phyloP scores from a whole-genome alignment of 345 rosid genomes.

The Noccaea bulbosa region DNA sequence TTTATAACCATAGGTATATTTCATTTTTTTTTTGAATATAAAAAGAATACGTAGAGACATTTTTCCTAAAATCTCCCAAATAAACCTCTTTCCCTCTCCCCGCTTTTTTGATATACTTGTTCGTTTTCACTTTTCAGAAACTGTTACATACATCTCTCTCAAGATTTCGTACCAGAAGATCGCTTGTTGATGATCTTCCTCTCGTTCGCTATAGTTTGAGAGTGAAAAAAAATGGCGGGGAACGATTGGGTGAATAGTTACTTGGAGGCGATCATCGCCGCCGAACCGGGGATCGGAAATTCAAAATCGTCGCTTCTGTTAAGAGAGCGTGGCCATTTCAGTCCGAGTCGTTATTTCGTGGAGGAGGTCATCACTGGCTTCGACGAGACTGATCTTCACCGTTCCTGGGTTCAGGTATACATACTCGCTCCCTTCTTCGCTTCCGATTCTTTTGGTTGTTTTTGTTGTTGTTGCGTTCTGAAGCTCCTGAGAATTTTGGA shows the following conservation, averaged over 20 bases:
- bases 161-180: background rate
- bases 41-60: conserved; percentile 15
- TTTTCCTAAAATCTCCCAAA: background rate
- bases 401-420: conserved; percentile 73
- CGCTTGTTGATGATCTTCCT: background rate
- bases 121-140: conserved; percentile 10
- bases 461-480: background rate
- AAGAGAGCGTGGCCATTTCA: conserved; percentile 80
- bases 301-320: conserved; percentile 59
- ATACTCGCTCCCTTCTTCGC: background rate
- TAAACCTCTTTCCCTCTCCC: background rate
- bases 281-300: conserved; percentile 40
- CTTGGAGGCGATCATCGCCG: conserved; percentile 46
- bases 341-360: conserved; percentile 78
- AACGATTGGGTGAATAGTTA: conserved; percentile 51
- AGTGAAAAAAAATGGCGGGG: conserved; percentile 38
- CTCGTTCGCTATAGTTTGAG: too few species aligned
- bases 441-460: background rate
- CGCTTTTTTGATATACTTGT: background rate
- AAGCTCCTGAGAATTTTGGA: background rate
- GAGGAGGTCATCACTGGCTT: conserved; percentile 78
- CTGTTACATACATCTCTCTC: too few species aligned
- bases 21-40: too few species aligned
- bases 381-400: conserved; percentile 93
- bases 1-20: too few species aligned